Base-by-base conservation (phyloP, 192 early-diverging fungal species). In the Podila epigama region DNA sequence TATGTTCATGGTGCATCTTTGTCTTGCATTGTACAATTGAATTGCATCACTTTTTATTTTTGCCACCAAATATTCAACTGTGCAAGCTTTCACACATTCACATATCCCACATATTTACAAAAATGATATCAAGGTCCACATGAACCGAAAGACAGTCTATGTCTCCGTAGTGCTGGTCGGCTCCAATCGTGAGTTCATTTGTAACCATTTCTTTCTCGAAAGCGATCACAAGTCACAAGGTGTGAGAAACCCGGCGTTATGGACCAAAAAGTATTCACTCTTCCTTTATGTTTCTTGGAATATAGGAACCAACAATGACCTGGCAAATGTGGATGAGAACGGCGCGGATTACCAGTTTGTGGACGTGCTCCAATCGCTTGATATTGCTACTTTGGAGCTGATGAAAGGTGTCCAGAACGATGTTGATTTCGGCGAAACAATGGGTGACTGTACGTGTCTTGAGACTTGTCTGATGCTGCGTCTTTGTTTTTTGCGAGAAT, bases 91-190 rank as follows among this genome's bases (percentile, higher is more conserved):
- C 3, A 63, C 15, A 5, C 35, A 18, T 58, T 27, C 50, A n/a
- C n/a, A n/a, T n/a, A n/a, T n/a, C n/a, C n/a, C n/a, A n/a, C n/a
- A n/a, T n/a, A n/a, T n/a, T n/a, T n/a, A n/a, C n/a, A n/a, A n/a
- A n/a, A n/a, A n/a, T n/a, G n/a, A n/a, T n/a, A n/a, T n/a, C n/a
- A n/a, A 92, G 90, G 82, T 92, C 15, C 80, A 91, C 34, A 73
- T 75, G 36, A 86, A 83, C 27, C 66, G 89, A n/a, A 93, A 93
- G 66, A 85, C 83, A 11, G 92, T 92, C 55, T 66, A 82, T 32
- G 86, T 89, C 29, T 79, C 81, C 28, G 61, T 93, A 0, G 51
- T 92, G 32, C 61, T 90, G 7, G 79, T 82, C 36, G 89, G 89
- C 39, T 85, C 86, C 11, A 67, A 87, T 36, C 85, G 89, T 90